Conservation (phyloP, 345 rosid species). For the Lumnitzera littorea region DNA sequence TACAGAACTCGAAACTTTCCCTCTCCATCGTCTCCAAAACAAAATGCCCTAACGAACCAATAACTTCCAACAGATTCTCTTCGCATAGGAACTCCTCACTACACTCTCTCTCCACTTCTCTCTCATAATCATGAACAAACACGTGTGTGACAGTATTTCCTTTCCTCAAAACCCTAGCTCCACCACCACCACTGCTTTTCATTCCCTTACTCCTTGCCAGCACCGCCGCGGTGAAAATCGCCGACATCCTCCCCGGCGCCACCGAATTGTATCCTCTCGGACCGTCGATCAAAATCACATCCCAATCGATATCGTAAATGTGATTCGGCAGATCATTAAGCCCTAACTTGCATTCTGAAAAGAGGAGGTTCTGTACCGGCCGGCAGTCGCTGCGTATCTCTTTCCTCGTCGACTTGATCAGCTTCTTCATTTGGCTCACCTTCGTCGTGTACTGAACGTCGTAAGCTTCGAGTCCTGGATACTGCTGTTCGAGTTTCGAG, state of each 20-base stretch:
- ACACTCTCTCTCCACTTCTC: slow-evolving; percentile 60
- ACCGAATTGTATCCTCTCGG: slow-evolving; percentile 54
- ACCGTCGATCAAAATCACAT: slow-evolving; percentile 71
- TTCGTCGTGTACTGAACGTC: slow-evolving; percentile 72
- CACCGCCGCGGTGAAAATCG: slow-evolving; percentile 77
- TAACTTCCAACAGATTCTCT: slow-evolving; percentile 56
- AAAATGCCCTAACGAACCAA: slow-evolving; percentile 54
- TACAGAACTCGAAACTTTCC: slow-evolving; percentile 37
- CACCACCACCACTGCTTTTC: slow-evolving; percentile 9
- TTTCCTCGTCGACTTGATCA: slow-evolving; percentile 29
- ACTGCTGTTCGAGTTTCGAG: slow-evolving; percentile 49
- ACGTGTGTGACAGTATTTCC: slow-evolving; percentile 41
- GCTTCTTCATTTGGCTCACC: slow-evolving; percentile 40
- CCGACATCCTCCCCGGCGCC: slow-evolving; percentile 83
- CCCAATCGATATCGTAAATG: slow-evolving; percentile 74
- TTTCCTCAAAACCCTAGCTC: not conserved
- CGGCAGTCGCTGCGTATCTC: slow-evolving; percentile 44
- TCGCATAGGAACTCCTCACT: slow-evolving; percentile 66
- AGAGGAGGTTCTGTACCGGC: slow-evolving; percentile 85
- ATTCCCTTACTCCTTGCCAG: slow-evolving; percentile 51
- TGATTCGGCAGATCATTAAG: slow-evolving; percentile 84
- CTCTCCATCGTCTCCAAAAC: slow-evolving; percentile 23
- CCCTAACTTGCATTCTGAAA: slow-evolving; percentile 75
- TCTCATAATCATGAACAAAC: slow-evolving; percentile 64
- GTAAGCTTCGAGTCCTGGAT: slow-evolving; percentile 66